Evolutionary conservation across 352 stramenopile genomes (phyloP), one percentile per base, ranked within the genome.

Genomic region (Blastocystis sp.): DNA sequence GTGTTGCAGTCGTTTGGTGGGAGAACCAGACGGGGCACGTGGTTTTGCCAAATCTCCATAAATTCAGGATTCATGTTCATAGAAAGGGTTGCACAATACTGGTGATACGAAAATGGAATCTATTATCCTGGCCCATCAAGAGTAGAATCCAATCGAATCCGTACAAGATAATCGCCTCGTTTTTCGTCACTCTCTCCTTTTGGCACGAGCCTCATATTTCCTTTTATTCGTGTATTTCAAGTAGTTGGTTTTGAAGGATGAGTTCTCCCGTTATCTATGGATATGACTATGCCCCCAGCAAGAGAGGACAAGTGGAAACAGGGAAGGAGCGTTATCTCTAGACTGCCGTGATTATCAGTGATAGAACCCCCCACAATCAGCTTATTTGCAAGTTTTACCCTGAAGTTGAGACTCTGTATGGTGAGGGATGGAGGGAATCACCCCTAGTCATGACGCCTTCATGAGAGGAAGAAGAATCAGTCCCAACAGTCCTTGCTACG

Each of bases 281-380:
- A 42, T 77, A 77, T 61, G 66, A 77, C 14, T 77, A 77, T 34
- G 10, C 45, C 19, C 66, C 66, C 38, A 77, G 66, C 66, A 77
- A 77, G 28, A 77, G 28, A 40, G 66, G 66, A 60, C 66, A 77
- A 40, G 43, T 77, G 60, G 4, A 42, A 24, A 40, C 19, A 34
- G 6, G 11, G 6, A 9, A 60, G 57, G 66, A 34, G 48, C n/a
- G n/a, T 77, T 4, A 59, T 45, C 11, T 38, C 17, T 77, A 77
- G 66, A 42, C 66, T 77, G 66, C 66, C 17, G 54, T n/a, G 7
- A 61, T 61, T 40, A 62, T 77, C 42, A 77, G 66, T 77, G 14
- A 77, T 34, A 38, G 34, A 17, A n/a, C 42, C 6, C 10, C 38
- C 24, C 21, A 60, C 54, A 61, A 34, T 42, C 19, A 57, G 3